Percentiles rank a stretch among this genome's conserved stretches.
phyloP scores from a whole-genome alignment of 768 basidiomycete genomes.

The Termitomyces sp. region DNA sequence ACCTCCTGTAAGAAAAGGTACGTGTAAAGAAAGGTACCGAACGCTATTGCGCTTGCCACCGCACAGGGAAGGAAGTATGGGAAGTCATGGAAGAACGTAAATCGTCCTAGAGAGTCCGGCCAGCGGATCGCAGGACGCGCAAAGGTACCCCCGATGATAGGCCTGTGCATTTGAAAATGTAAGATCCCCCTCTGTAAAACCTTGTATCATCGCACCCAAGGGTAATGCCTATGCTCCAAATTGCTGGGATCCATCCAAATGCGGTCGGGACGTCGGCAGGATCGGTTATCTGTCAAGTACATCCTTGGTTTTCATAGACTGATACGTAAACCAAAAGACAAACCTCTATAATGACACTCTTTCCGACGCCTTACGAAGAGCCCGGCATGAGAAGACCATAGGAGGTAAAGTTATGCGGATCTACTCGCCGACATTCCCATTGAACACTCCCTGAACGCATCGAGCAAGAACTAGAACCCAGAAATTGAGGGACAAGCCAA shows the following conservation, averaged over 20 bases:
- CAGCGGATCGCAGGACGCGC: constrained; percentile 23
- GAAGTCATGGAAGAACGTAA: constrained; percentile 21
- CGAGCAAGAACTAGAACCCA: constrained; percentile 25
- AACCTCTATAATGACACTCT: constrained; percentile 7
- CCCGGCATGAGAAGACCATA: constrained; percentile 1
- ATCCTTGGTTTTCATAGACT: neutral
- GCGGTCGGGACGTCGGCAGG: constrained; percentile 6
- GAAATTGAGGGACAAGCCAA: constrained; percentile 27
- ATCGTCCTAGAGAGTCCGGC: constrained; percentile 18
- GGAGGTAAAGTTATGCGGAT: neutral
- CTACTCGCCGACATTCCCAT: constrained; percentile 33
- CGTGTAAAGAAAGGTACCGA: constrained; percentile 12
- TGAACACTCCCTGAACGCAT: constrained; percentile 28
- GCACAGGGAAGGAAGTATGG: constrained; percentile 29
- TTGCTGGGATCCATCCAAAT: constrained; percentile 10
- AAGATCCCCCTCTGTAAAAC: neutral
- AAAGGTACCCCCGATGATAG: constrained; percentile 24
- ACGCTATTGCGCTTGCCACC: constrained; percentile 9
- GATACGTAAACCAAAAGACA: neutral
- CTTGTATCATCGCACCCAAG: constrained; percentile 15
- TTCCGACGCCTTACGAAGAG: neutral
- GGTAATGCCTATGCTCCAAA: constrained; percentile 13
- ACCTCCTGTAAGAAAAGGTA: constrained; percentile 23
- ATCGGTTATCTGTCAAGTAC: constrained; percentile 6
- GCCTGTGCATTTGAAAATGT: constrained; percentile 9